These are phyloP conservation scores for Nannochloropsis salina DNA, from an alignment of 108 stramenopile species.

Conservation along the genomic window DNA sequence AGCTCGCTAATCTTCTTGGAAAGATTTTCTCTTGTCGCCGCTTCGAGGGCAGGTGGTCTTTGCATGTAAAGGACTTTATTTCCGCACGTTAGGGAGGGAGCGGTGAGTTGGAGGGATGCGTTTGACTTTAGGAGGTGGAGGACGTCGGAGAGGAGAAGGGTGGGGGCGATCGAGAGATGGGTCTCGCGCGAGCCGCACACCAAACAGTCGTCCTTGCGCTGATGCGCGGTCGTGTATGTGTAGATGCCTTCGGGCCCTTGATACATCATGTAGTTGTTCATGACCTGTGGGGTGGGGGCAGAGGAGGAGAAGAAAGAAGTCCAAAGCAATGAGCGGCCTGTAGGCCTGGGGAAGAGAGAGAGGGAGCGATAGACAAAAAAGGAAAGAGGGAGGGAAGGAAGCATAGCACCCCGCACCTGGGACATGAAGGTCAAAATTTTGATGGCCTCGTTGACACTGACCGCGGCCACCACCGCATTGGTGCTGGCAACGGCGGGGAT, in stretches of 20 bases:
- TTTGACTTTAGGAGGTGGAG: slow-evolving; percentile 64
- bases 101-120: slow-evolving; percentile 61
- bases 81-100: slow-evolving; percentile 18
- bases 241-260: slow-evolving; percentile 53
- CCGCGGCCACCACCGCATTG: slow-evolving; percentile 52
- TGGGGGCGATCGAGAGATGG: slow-evolving; percentile 55
- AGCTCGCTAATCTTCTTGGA: not conserved
- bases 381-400: slow-evolving; percentile 39
- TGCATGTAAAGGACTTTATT: slow-evolving; percentile 24
- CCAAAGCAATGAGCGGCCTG: not conserved
- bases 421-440: slow-evolving; percentile 84
- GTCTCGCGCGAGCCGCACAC: slow-evolving; percentile 67
- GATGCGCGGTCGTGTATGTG: slow-evolving; percentile 80
- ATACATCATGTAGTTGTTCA: slow-evolving; percentile 69
- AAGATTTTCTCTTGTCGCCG: slow-evolving; percentile 15
- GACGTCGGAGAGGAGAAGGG: slow-evolving; percentile 64
- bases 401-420: slow-evolving; percentile 57
- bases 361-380: not conserved
- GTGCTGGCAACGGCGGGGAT: slow-evolving; percentile 58
- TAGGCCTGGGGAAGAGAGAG: not conserved
- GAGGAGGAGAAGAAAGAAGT: not conserved
- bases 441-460: slow-evolving; percentile 87
- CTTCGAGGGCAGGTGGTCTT: slow-evolving; percentile 26
- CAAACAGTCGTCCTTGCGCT: slow-evolving; percentile 74
- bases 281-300: not conserved